phyloP scores from a whole-genome alignment of 2,329 filamentous ascomycete genomes.

The Ploettnerulaceae sp. region DNA sequence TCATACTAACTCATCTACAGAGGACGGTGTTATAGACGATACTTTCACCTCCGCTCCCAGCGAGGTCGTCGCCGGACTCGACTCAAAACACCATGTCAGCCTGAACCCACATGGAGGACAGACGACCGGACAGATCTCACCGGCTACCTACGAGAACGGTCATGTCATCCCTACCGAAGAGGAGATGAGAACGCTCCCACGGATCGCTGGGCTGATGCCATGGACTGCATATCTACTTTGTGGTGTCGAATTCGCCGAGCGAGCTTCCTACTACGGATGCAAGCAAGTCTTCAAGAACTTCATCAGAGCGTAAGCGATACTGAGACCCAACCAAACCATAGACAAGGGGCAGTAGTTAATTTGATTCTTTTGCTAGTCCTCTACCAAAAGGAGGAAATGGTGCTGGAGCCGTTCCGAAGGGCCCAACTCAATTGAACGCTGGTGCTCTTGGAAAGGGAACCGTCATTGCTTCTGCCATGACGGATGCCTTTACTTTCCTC shows the following conservation, averaged over 20 bases:
- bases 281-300: conserved; percentile 56
- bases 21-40: conserved; percentile 17
- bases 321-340: too few relatives aligned
- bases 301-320: too few relatives aligned
- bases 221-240: conserved; percentile 65
- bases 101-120: conserved; percentile 7
- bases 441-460: conserved; percentile 57
- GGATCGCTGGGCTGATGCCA: conserved; percentile 60
- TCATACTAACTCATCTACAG: conserved; percentile 6
- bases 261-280: conserved; percentile 75
- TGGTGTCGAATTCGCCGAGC: conserved; percentile 69
- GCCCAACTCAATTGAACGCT: conserved; percentile 33
- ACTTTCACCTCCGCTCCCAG: conserved; percentile 16
- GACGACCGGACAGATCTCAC: too few relatives aligned
- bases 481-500: conserved; percentile 47
- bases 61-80: conserved; percentile 14
- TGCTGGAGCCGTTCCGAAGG: conserved; percentile 22
- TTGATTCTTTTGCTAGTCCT: not conserved
- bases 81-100: conserved; percentile 15
- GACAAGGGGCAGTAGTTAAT: too few relatives aligned
- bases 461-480: conserved; percentile 47
- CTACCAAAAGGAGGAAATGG: conserved; percentile 38
- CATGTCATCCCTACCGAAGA: conserved; percentile 45
- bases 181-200: conserved; percentile 54
- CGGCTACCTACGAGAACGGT: conserved; percentile 11